Base-by-base conservation (phyloP, 2,329 filamentous ascomycete genomes). In the Penicillium brasilianum region DNA sequence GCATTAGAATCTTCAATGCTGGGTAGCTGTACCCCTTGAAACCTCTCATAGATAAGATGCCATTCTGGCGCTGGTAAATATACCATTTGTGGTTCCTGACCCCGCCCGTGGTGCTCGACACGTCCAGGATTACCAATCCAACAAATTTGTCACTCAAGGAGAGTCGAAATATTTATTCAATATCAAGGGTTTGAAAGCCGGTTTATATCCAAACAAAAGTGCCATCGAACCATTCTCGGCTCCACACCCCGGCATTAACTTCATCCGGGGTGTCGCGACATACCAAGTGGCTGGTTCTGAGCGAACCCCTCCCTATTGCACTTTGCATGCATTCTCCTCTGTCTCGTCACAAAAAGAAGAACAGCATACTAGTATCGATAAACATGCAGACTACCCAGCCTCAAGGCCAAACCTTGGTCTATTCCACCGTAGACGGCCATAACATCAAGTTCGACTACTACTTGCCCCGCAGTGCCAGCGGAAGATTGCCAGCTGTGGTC, bases 401-500 rank as follows among this genome's bases (percentile, higher is more conserved):
- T 20, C 18, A 25, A 51, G 37, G 56, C 37, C 41, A 53, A 14
- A 69, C 67, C 1, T 43, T 67, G 6, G 60, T 66, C 32, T 69
- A 69, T 37, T 69, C 65, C 25, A 65, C 50, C 7, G 50, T 65
- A 14, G 55, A 61, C 14, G 48, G 53, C 30, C 67, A 69, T 49
- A 58, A 68, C 4, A 59, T 69, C n/a, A 65, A 64, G 34, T 48
- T 69, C 3, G 67, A 69, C 44, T 69, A 68, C 44, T 68, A 66
- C 18, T 44, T 68, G 0, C 66, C 67, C 14, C 49, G 25, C 20
- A 22, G 2, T 18, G 32, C 4, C 9, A 57, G 39, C 13, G 66
- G 64, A 1, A 50, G 30, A 11, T 58, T 67, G 4, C 66, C 66
- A 11, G 67, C 67, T 1, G 51, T 68, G 10, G 64, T 69, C 52